Percentiles rank a stretch among this genome's conserved stretches.
Conservation (phyloP, 225 moss, liverwort and hornwort species). For the Asterella californica region DNA sequence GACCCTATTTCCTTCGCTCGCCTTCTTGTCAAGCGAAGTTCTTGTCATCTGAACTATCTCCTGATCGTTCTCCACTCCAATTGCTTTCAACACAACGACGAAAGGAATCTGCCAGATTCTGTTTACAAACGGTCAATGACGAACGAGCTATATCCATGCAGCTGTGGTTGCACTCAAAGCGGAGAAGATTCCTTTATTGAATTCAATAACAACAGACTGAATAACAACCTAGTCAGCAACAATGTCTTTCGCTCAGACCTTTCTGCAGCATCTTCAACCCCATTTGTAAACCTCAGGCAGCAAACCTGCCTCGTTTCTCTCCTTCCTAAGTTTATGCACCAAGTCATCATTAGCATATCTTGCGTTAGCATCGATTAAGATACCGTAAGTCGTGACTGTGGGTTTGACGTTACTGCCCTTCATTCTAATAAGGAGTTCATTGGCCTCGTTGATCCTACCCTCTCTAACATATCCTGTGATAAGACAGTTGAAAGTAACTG, state of each 20-base stretch:
- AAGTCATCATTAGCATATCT: slow-evolving; percentile 39
- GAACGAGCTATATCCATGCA: background rate
- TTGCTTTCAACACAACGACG: slow-evolving; percentile 91
- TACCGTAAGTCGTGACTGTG: slow-evolving; percentile 42
- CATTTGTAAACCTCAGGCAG: slow-evolving; percentile 22
- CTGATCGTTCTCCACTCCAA: slow-evolving; percentile 97
- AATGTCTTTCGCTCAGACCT: background rate
- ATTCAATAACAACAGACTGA: background rate
- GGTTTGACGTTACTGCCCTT: slow-evolving; percentile 32
- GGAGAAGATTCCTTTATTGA: background rate
- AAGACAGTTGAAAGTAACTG: slow-evolving; percentile 49
- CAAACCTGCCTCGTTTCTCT: slow-evolving; percentile 41
- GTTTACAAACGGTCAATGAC: background rate
- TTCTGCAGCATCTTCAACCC: background rate
- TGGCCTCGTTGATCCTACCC: slow-evolving; percentile 46
- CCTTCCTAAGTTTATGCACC: slow-evolving; percentile 33
- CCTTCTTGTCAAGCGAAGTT: too few relatives aligned
- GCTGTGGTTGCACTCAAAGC: too few relatives aligned
- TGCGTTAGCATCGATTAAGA: slow-evolving; percentile 43
- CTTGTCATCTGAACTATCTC: slow-evolving; percentile 95
- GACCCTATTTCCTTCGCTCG: background rate
- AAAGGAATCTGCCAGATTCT: slow-evolving; percentile 65
- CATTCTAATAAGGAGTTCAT: slow-evolving; percentile 48
- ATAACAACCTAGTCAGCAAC: background rate
- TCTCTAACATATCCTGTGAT: slow-evolving; percentile 45